A percentile compares a stretch with the other conserved stretches of the same genome.
Conservation (phyloP, 371 early-diverging fungal genomes). For the Cokeromyces recurvatus region DNA sequence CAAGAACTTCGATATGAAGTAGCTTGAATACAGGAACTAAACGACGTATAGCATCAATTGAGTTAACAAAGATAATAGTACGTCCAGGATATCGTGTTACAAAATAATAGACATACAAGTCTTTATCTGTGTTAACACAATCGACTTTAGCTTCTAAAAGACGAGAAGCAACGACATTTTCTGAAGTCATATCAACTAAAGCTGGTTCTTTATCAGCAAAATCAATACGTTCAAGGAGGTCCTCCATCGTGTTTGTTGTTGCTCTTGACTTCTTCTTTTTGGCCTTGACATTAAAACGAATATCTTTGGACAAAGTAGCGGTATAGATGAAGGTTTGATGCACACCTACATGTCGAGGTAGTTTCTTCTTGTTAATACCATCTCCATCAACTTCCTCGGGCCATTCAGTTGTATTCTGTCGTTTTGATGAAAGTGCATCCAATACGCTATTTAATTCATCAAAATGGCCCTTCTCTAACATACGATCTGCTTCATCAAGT, state of each 20-base stretch:
- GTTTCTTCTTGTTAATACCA: constrained; percentile 1
- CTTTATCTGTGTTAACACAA: constrained; percentile 83
- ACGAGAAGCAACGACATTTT: constrained; percentile 59
- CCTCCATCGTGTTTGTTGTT: constrained; percentile 30
- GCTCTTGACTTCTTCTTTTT: constrained; percentile 37
- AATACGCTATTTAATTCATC: constrained; percentile 68
- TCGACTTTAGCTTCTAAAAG: constrained; percentile 82
- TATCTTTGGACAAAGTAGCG: constrained; percentile 84
- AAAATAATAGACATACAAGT: constrained; percentile 84
- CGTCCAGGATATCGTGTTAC: constrained; percentile 82
- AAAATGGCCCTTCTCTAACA: constrained; percentile 93
- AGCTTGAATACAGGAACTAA: constrained; percentile 77
- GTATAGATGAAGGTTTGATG: constrained; percentile 96
- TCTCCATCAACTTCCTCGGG: constrained; percentile 26
- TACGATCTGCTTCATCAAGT: constrained; percentile 98
- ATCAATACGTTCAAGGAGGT: constrained; percentile 67
- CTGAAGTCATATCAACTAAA: constrained; percentile 66
- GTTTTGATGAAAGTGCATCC: constrained; percentile 47
- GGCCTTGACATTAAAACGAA: constrained; percentile 50
- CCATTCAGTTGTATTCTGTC: constrained; percentile 45
- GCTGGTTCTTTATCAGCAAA: constrained; percentile 69
- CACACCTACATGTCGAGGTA: constrained; percentile 16
- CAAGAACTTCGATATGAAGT: constrained; percentile 63
- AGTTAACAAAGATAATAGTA: constrained; percentile 93
- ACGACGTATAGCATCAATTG: constrained; percentile 86